phyloP scores from a whole-genome alignment of 2,329 filamentous ascomycete genomes.

The Epichloe aotearoae region DNA sequence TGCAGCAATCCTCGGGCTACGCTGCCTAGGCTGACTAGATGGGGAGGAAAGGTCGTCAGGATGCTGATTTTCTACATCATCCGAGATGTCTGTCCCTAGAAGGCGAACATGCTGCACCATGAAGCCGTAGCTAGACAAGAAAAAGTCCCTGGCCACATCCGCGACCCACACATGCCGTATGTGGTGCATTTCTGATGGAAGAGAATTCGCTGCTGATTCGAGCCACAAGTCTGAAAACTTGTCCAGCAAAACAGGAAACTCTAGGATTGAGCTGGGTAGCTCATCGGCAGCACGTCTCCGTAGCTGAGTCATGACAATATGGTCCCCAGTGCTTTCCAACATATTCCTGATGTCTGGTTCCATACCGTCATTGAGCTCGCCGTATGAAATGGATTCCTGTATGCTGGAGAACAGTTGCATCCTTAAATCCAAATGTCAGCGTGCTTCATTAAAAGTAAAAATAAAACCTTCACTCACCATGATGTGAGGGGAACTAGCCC shows the following conservation, averaged over 20 bases:
- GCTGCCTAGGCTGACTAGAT: background rate
- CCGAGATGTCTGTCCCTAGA: conserved; percentile 12
- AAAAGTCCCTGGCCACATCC: conserved; percentile 21
- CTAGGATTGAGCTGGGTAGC: conserved; percentile 12
- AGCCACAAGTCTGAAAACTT: conserved; percentile 21
- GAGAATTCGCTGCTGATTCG: conserved; percentile 11
- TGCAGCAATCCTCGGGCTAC: conserved; percentile 1
- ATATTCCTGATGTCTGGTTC: conserved; percentile 17
- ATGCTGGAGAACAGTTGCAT: conserved; percentile 12
- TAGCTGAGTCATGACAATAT: conserved; percentile 18
- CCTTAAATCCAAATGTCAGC: conserved; percentile 8
- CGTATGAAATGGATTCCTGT: conserved; percentile 1
- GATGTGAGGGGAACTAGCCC: conserved; percentile 17
- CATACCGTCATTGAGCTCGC: conserved; percentile 10
- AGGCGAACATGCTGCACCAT: conserved; percentile 21
- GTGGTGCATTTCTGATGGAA: conserved; percentile 14
- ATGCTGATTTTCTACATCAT: conserved; percentile 5
- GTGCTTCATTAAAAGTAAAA: background rate
- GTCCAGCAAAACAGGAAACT: conserved; percentile 15
- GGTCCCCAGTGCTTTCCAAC: conserved; percentile 14
- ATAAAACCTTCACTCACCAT: conserved; percentile 15
- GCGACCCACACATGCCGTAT: conserved; percentile 16
- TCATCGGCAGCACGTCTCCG: conserved; percentile 13
- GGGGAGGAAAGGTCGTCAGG: conserved; percentile 4
- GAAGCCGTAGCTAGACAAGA: conserved; percentile 22